Percentiles rank a stretch among this genome's conserved stretches.
Conservation (phyloP, 2,329 filamentous ascomycete genomes). For the Amylocarpus encephaloides region DNA sequence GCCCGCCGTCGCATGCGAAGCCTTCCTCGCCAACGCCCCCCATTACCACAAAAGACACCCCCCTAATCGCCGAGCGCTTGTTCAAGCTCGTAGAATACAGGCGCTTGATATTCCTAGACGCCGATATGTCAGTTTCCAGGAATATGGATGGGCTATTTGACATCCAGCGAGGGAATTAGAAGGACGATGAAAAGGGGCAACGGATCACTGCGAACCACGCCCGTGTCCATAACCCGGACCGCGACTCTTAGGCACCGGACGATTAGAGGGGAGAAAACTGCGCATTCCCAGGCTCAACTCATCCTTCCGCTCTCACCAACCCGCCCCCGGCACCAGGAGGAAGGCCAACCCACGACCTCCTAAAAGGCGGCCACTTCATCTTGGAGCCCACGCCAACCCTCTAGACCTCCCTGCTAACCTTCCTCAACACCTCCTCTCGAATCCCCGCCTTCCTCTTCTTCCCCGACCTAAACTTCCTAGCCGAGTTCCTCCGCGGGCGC, state of each 20-base stretch:
- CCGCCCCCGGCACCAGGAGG: constrained; percentile 31
- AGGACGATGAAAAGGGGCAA: constrained; percentile 40
- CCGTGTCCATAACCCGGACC: constrained; percentile 75
- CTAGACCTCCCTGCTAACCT: constrained; percentile 32
- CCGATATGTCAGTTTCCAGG: constrained; percentile 72
- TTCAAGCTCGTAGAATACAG: constrained; percentile 63
- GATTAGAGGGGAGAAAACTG: constrained; percentile 56
- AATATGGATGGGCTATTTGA: constrained; percentile 92
- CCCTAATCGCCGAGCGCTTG: constrained; percentile 71
- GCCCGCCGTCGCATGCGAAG: constrained; percentile 48
- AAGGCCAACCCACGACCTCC: constrained; percentile 37
- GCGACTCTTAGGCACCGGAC: constrained; percentile 66
- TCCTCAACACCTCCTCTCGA: constrained; percentile 4
- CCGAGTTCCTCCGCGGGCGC: constrained; percentile 44
- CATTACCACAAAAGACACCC: constrained; percentile 49
- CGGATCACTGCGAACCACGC: constrained; percentile 79
- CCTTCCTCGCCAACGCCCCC: constrained; percentile 60
- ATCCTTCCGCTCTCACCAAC: constrained; percentile 32
- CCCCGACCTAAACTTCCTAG: constrained; percentile 51
- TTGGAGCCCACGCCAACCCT: constrained; percentile 41
- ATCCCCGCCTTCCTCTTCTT: constrained; percentile 43
- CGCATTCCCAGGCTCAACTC: constrained; percentile 44
- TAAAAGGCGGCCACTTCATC: constrained; percentile 47
- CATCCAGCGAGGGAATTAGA: constrained; percentile 45
- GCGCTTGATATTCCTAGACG: constrained; percentile 73